Percentiles rank a stretch among this genome's conserved stretches.
Conservation (phyloP, 352 stramenopile species). For the Globisporangium recalcitrans region DNA sequence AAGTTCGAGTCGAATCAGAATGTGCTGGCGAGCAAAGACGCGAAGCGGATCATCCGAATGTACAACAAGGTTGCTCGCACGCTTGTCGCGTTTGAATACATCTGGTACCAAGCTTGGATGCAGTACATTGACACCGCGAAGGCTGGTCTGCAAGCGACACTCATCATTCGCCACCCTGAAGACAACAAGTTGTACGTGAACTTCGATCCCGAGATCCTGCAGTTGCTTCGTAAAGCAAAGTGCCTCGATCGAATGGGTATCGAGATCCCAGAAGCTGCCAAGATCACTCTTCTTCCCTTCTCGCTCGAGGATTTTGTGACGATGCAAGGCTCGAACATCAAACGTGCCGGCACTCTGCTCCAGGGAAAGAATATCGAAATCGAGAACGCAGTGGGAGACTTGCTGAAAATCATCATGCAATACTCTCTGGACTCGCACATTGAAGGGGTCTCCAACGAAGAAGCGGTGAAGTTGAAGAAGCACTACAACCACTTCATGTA, state of each 20-base stretch:
- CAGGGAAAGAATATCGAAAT: slow-evolving; percentile 98
- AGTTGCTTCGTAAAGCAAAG: slow-evolving; percentile 96
- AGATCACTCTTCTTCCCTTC: slow-evolving; percentile 97
- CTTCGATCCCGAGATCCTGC: slow-evolving; percentile 97
- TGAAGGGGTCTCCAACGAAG: slow-evolving; percentile 90
- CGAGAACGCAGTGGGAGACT: slow-evolving; percentile 96
- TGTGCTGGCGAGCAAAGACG: slow-evolving; percentile 95
- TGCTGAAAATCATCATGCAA: slow-evolving; percentile 94
- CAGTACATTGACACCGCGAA: slow-evolving; percentile 98
- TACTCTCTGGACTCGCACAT: slow-evolving; percentile 96
- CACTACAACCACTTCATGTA: slow-evolving; percentile 99
- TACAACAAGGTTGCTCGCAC: slow-evolving; percentile 99
- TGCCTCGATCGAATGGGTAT: slow-evolving; percentile 98
- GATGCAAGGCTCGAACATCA: slow-evolving; percentile 95
- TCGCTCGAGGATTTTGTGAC: slow-evolving; percentile 97
- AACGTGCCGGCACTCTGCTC: slow-evolving; percentile 85
- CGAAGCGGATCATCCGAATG: slow-evolving; percentile 97
- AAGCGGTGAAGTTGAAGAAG: slow-evolving; percentile 95
- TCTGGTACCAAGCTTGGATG: slow-evolving; percentile 98
- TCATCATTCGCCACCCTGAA: slow-evolving; percentile 98
- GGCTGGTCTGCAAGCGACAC: slow-evolving; percentile 94
- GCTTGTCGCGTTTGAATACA: slow-evolving; percentile 98
- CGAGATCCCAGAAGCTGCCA: slow-evolving; percentile 96
- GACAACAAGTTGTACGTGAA: slow-evolving; percentile 99
- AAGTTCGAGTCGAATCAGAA: slow-evolving; percentile 98